Evolutionary conservation across 805 yeast genomes (phyloP).

Genomic region (Ascoidea asiatica): DNA sequence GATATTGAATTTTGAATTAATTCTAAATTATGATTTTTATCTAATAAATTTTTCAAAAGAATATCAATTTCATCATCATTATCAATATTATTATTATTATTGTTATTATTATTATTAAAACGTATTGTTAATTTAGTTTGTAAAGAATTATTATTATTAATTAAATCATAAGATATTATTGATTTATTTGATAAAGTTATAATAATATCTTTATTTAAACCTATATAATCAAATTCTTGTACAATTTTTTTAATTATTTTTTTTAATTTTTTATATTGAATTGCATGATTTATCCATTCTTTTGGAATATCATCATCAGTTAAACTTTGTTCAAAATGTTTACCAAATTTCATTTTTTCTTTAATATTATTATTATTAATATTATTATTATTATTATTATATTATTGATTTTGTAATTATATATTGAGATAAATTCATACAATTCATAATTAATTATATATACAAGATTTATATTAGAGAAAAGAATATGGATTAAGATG

Average conservation of each 20-base stretch:
- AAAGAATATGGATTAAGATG: too few species aligned
- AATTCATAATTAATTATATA: too few species aligned
- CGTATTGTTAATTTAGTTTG: too few species aligned
- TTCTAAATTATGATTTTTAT: slow-evolving; percentile 1
- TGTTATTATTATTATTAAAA: not conserved
- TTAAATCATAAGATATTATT: too few species aligned
- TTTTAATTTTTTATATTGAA: slow-evolving; percentile 58
- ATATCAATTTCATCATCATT: not conserved
- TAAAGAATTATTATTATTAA: too few species aligned
- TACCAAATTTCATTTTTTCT: slow-evolving; percentile 70
- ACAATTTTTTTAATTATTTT: slow-evolving; percentile 56
- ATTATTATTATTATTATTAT: too few species aligned
- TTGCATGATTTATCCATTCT: slow-evolving; percentile 56
- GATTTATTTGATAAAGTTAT: too few species aligned
- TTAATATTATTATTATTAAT: too few species aligned
- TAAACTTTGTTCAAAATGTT: slow-evolving; percentile 50
- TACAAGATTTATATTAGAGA: too few species aligned
- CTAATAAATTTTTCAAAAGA: not conserved
- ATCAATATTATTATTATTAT: not conserved
- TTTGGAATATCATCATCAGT: slow-evolving; percentile 47
- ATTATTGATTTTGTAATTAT: too few species aligned
- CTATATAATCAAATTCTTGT: slow-evolving; percentile 43
- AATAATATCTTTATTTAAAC: slow-evolving; percentile 33
- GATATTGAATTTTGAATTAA: not conserved
- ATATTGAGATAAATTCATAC: too few species aligned